Conservation (phyloP, 805 yeast species). For the Cyberlindnera euphorbiae region DNA sequence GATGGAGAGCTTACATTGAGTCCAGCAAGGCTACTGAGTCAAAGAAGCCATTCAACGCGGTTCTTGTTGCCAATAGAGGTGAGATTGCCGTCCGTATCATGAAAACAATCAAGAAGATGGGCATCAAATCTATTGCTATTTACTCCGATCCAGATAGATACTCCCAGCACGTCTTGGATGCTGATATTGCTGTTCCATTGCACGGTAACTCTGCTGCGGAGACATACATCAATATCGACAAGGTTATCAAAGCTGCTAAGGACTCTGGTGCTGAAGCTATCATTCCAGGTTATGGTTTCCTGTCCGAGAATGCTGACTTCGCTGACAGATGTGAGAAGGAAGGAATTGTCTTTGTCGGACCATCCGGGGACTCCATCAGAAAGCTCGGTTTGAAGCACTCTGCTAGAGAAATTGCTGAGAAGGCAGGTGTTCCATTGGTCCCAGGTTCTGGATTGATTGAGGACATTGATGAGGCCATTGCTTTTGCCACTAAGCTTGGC, state of each 20-base stretch:
- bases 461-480: slow-evolving; percentile 67
- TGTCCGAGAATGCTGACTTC: slow-evolving; percentile 94
- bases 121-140: slow-evolving; percentile 77
- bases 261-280: slow-evolving; percentile 87
- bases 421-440: slow-evolving; percentile 92
- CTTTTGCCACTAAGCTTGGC: slow-evolving; percentile 65
- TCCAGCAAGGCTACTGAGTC: slow-evolving; percentile 29
- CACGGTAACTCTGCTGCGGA: slow-evolving; percentile 85
- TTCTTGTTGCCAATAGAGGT: slow-evolving; percentile 95
- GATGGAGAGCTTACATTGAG: slow-evolving; percentile 69
- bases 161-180: slow-evolving; percentile 77
- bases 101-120: slow-evolving; percentile 75
- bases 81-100: slow-evolving; percentile 96
- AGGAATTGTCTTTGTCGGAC: slow-evolving; percentile 93
- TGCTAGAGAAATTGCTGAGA: slow-evolving; percentile 88
- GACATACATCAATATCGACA: slow-evolving; percentile 81
- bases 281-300: slow-evolving; percentile 95
- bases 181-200: slow-evolving; percentile 78
- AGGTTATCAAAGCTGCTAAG: slow-evolving; percentile 82
- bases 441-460: slow-evolving; percentile 92
- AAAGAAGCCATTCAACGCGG: slow-evolving; percentile 66
- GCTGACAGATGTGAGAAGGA: slow-evolving; percentile 81
- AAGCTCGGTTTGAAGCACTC: slow-evolving; percentile 92
- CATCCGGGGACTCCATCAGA: slow-evolving; percentile 89
- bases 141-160: slow-evolving; percentile 89